Conservation (phyloP, 371 early-diverging fungal genomes). For the Zancudomyces culisetae region DNA sequence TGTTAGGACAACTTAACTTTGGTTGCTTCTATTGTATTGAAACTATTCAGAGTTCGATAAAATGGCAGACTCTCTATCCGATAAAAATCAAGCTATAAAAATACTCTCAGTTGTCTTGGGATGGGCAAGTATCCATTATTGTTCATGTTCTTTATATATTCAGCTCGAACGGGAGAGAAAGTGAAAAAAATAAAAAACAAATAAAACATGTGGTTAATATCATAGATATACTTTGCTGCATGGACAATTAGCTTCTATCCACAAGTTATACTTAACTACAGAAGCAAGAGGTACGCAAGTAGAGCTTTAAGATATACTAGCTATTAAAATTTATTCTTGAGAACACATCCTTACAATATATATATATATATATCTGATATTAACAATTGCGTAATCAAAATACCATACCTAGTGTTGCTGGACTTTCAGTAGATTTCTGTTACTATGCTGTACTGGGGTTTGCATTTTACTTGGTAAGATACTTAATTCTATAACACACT, state of each 20-base stretch:
- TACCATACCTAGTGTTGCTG: slow-evolving; percentile 33
- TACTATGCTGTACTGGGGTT: slow-evolving; percentile 74
- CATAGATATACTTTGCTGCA: slow-evolving; percentile 47
- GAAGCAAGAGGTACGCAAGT: slow-evolving; percentile 24
- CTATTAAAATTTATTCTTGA: not conserved
- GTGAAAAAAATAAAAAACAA: too few relatives aligned
- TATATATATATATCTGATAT: not conserved
- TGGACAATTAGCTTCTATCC: slow-evolving; percentile 65
- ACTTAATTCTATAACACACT: too few relatives aligned
- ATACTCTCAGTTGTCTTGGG: too few relatives aligned
- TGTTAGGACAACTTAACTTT: too few relatives aligned
- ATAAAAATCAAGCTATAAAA: too few relatives aligned
- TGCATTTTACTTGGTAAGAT: slow-evolving; percentile 43
- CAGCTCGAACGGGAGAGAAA: too few relatives aligned
- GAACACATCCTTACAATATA: not conserved
- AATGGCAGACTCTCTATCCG: too few relatives aligned
- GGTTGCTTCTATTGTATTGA: too few relatives aligned
- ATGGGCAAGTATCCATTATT: too few relatives aligned
- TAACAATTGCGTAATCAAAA: not conserved
- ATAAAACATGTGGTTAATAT: too few relatives aligned
- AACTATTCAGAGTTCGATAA: too few relatives aligned
- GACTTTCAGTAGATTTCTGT: slow-evolving; percentile 78
- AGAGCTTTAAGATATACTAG: not conserved
- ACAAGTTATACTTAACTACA: slow-evolving; percentile 44
- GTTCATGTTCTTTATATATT: too few relatives aligned